Evolutionary conservation across 1,284 basidiomycete species (phyloP).

Genomic region (Sporisorium sorghi): DNA sequence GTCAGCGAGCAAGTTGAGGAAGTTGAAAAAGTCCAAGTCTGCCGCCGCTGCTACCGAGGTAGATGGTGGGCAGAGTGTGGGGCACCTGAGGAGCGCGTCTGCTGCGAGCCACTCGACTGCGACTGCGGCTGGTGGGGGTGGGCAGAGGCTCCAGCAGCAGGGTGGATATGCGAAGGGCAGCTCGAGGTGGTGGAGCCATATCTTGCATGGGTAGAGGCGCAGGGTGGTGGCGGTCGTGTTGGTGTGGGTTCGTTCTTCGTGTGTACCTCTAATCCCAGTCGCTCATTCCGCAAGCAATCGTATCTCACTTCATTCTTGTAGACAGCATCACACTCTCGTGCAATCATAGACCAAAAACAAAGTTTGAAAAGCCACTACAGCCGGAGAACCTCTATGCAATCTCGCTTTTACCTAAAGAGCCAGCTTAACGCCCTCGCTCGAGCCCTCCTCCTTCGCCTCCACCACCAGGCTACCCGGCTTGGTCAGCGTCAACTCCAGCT

Average conservation of each 20-base stretch:
- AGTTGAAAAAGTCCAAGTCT: slow-evolving; percentile 10
- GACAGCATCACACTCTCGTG: too few species aligned
- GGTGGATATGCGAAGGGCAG: slow-evolving; percentile 19
- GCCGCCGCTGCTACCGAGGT: not conserved
- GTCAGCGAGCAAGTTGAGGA: slow-evolving; percentile 11
- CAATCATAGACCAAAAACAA: too few species aligned
- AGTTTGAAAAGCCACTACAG: too few species aligned
- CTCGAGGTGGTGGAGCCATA: slow-evolving; percentile 29
- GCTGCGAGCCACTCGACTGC: not conserved
- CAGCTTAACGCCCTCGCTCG: slow-evolving; percentile 21
- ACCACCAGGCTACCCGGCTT: slow-evolving; percentile 30
- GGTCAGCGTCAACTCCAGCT: slow-evolving; percentile 41
- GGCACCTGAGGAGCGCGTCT: not conserved
- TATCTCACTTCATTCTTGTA: too few species aligned
- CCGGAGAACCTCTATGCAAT: not conserved
- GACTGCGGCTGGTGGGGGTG: too few species aligned
- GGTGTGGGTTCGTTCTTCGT: too few species aligned
- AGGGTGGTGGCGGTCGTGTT: not conserved
- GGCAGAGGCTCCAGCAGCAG: too few species aligned
- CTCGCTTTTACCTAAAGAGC: slow-evolving; percentile 8
- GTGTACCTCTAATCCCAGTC: too few species aligned
- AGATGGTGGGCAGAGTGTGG: not conserved
- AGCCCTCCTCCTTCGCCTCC: slow-evolving; percentile 37
- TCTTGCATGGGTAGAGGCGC: slow-evolving; percentile 13
- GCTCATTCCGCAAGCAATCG: too few species aligned